Evolutionary conservation across 208 protist species (phyloP).

Genomic region (Leishmania turanica): DNA sequence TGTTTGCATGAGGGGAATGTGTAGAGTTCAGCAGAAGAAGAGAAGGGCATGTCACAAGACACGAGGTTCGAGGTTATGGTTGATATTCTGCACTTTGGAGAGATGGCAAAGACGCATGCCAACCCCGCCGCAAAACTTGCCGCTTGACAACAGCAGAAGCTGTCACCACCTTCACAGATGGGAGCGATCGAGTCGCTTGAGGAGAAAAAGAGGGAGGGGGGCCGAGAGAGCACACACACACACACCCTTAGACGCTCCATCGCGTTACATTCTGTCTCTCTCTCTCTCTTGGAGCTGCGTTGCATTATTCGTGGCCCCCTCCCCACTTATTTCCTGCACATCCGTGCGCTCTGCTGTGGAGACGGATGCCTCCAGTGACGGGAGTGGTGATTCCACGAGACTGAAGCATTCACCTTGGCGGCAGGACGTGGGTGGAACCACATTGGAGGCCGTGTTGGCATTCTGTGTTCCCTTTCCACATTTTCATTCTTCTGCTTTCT

Average conservation of each 20-base stretch:
- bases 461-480: not conserved
- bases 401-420: not conserved
- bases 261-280: not conserved
- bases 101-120: not conserved
- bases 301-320: not conserved
- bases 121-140: not conserved
- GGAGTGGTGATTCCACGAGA: not conserved
- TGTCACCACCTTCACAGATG: not conserved
- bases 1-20: not conserved
- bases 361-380: not conserved
- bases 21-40: not conserved
- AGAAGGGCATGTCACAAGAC: not conserved
- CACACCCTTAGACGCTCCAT: not conserved
- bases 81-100: not conserved
- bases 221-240: not conserved
- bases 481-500: not conserved
- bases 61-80: not conserved
- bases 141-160: not conserved
- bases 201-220: not conserved
- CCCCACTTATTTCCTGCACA: not conserved
- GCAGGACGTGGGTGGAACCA: not conserved
- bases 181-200: not conserved
- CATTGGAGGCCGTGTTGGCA: not conserved
- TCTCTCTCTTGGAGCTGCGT: not conserved
- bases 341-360: not conserved